These are phyloP conservation scores for Martensiomyces pterosporus DNA, from an alignment of 192 early-diverging fungal species.

Conservation along the genomic window DNA sequence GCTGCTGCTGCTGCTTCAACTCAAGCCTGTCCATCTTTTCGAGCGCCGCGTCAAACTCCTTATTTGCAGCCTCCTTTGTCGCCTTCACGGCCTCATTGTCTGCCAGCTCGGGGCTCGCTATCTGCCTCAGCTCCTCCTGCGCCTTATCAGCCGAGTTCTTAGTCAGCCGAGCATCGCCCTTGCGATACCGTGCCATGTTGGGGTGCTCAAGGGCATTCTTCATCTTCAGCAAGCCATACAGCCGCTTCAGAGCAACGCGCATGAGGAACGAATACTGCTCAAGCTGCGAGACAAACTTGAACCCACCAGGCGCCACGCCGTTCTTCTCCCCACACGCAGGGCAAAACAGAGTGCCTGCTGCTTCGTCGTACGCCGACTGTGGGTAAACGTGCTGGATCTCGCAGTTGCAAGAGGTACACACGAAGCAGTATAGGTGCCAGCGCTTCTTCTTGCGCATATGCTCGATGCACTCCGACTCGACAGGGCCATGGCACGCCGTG, in stretches of 20 bases:
- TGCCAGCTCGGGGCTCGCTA: neutral
- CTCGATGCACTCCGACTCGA: slow-evolving; percentile 88
- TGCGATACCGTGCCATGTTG: slow-evolving; percentile 16
- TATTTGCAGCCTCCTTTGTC: slow-evolving; percentile 23
- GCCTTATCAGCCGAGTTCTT: slow-evolving; percentile 5
- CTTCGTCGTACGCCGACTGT: slow-evolving; percentile 53
- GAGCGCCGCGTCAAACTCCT: slow-evolving; percentile 45
- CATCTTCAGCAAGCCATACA: slow-evolving; percentile 73
- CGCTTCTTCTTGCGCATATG: slow-evolving; percentile 51
- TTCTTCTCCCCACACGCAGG: slow-evolving; percentile 51
- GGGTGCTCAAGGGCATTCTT: slow-evolving; percentile 49
- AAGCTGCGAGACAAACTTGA: slow-evolving; percentile 77
- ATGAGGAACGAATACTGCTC: slow-evolving; percentile 90
- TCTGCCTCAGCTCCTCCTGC: slow-evolving; percentile 7
- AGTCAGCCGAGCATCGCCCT: slow-evolving; percentile 14
- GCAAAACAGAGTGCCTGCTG: slow-evolving; percentile 48
- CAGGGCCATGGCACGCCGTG: slow-evolving; percentile 64
- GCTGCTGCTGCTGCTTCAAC: no score
- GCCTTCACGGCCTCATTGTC: slow-evolving; percentile 1
- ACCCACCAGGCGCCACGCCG: slow-evolving; percentile 42
- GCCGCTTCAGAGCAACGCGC: slow-evolving; percentile 71
- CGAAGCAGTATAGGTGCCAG: slow-evolving; percentile 83
- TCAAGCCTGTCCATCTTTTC: slow-evolving; percentile 36
- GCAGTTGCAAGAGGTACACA: slow-evolving; percentile 65
- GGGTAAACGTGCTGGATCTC: slow-evolving; percentile 53